phyloP scores from a whole-genome alignment of 306 rosid genomes.

The Rosa chinensis region DNA sequence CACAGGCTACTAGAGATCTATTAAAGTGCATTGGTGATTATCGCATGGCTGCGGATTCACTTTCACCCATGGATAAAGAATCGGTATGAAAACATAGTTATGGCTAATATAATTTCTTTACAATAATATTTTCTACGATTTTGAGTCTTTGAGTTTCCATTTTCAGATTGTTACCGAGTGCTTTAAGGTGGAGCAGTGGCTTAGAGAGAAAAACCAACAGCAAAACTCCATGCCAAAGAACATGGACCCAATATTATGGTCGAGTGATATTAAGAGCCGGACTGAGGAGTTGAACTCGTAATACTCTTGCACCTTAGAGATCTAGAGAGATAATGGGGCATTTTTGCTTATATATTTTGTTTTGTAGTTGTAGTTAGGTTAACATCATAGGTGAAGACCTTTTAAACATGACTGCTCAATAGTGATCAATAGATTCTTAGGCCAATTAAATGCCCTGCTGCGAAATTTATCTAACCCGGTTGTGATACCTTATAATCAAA shows the following conservation, averaged over 20 bases:
- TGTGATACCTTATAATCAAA: background rate
- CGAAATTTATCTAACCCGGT: constrained; percentile 1
- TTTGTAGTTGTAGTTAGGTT: background rate
- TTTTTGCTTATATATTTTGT: background rate
- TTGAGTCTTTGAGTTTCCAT: constrained; percentile 1
- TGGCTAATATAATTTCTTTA: background rate
- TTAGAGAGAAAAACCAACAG: constrained; percentile 57
- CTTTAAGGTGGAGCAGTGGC: constrained; percentile 70
- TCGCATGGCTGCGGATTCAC: constrained; percentile 35
- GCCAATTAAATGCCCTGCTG: background rate
- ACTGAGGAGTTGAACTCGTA: constrained; percentile 63
- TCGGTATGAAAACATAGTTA: constrained; percentile 25
- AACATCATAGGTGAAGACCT: constrained; percentile 1
- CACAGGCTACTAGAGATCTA: constrained; percentile 48
- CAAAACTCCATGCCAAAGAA: constrained; percentile 71
- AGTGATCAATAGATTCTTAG: background rate
- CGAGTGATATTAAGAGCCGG: constrained; percentile 59
- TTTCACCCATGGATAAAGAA: constrained; percentile 40
- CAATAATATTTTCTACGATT: constrained; percentile 10
- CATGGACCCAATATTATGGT: constrained; percentile 59
- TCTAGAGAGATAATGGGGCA: background rate
- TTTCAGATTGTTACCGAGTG: constrained; percentile 58
- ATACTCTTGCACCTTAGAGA: constrained; percentile 15
- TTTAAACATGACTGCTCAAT: background rate
- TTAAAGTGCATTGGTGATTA: constrained; percentile 41